A percentile compares a stretch with the other conserved stretches of the same genome.
These are phyloP conservation scores for Pyricularia pennisetigena DNA, from an alignment of 2,329 filamentous ascomycete species.

Conservation along the genomic window DNA sequence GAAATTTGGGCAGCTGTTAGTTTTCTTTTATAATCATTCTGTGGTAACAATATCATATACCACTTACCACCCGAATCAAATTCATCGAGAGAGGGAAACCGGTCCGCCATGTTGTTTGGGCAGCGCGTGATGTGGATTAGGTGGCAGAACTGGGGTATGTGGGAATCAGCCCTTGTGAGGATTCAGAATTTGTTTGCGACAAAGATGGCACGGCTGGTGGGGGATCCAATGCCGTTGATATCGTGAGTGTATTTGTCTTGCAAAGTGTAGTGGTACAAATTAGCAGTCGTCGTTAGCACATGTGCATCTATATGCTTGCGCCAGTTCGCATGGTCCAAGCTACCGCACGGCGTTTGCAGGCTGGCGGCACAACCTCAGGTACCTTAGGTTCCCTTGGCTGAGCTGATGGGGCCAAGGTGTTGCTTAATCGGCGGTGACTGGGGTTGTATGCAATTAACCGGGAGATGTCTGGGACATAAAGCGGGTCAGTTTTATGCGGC, in stretches of 20 bases:
- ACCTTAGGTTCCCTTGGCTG: background rate
- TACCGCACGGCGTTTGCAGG: background rate
- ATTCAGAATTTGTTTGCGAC: background rate
- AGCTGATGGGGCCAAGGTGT: background rate
- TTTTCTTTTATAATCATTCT: background rate
- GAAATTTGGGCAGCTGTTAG: slow-evolving; percentile 12
- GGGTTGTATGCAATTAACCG: background rate
- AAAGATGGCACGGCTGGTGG: background rate
- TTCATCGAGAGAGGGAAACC: slow-evolving; percentile 72
- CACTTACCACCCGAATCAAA: slow-evolving; percentile 56
- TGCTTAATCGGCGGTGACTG: background rate
- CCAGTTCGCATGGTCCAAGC: background rate
- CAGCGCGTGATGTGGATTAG: background rate
- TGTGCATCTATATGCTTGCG: background rate
- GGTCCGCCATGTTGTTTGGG: slow-evolving; percentile 54
- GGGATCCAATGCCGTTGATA: background rate
- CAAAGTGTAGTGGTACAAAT: background rate
- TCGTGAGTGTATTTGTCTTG: background rate
- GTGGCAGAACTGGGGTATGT: background rate
- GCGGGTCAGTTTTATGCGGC: background rate
- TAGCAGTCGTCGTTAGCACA: background rate
- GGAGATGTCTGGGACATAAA: background rate
- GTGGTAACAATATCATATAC: background rate
- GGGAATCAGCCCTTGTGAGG: background rate
- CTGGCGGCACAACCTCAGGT: background rate